Evolutionary conservation across 345 rosid genomes (phyloP).

Genomic region (Citrus trifoliata): DNA sequence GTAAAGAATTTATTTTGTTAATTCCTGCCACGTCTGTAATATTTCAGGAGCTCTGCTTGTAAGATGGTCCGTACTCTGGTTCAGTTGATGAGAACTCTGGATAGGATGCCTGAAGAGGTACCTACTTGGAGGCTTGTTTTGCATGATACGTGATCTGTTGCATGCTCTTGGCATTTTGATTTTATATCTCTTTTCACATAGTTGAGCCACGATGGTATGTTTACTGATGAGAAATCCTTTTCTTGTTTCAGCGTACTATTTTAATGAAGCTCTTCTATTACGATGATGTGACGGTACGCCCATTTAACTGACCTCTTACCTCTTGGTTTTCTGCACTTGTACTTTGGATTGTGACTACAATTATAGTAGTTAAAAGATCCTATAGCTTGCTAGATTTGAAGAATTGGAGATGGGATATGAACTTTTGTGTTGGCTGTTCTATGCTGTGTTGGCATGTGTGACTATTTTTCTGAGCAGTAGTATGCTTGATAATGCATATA

Average conservation of each 20-base stretch:
- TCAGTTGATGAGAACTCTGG: conserved; percentile 96
- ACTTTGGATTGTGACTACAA: neutral
- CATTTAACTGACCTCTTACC: conserved; percentile 14
- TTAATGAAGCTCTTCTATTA: conserved; percentile 95
- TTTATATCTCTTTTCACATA: neutral
- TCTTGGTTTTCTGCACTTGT: neutral
- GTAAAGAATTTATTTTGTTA: neutral
- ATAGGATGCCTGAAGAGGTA: conserved; percentile 94
- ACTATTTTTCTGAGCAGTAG: neutral
- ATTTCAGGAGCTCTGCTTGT: conserved; percentile 87
- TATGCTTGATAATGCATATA: conserved; percentile 8
- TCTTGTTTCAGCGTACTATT: conserved; percentile 73
- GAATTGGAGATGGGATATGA: neutral
- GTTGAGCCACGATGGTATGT: neutral
- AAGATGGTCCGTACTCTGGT: conserved; percentile 93
- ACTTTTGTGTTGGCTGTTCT: neutral
- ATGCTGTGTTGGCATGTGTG: neutral
- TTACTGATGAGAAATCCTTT: conserved; percentile 13
- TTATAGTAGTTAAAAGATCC: neutral
- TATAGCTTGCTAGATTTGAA: neutral
- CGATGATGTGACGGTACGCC: conserved; percentile 90
- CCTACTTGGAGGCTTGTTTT: neutral
- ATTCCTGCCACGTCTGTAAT: neutral
- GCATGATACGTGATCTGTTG: neutral
- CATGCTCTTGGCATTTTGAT: neutral